Evolutionary conservation across 1,284 basidiomycete genomes (phyloP), one percentile per base, ranked within the genome.

Genomic region (Leccinum pachyderme): DNA sequence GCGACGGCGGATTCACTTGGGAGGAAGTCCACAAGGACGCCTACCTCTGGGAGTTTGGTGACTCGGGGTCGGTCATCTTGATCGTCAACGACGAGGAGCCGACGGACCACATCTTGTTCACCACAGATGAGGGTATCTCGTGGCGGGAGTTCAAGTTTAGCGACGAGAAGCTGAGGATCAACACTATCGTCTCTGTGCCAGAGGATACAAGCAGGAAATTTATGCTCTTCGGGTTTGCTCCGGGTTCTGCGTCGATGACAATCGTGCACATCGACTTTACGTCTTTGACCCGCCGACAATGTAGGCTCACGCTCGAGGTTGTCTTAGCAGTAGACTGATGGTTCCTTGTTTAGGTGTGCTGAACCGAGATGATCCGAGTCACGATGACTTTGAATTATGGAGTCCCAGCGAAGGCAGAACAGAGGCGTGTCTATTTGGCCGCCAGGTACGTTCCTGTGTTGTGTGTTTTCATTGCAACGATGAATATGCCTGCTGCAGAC

Each of bases 11-110:
- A 7, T 98, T 98, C 74, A 94, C 92, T 0, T 99, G 96, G 96
- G 87, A 97, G 69, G 96, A 99, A 74, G 90, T 99, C 3, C 93
- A 95, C 77, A 99, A 99, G 71, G 95, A 97, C 64, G 95, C 97
- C 0, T 91, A 98, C 69, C 81, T 97, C 51, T 99, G 95, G 94
- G 95, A 97, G 68, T 98, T 95, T 66, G 96, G 96, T 35, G 97
- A 99, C 74, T 96, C 93, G 2, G 96, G 97, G 7, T 94, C 94
- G 0, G 81, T 99, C 57, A 80, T 99, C 35, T 77, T 99, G 59
- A 88, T 99, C 73, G 94, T 86, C 53, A 97, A 98, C 71, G 97
- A 99, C 72, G 95, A 98, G 70, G 89, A 89, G 56, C 83, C 94
- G 0, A 96, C 93, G 2, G 91, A 98, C 68, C 87, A 90, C 61